Conservation (phyloP, 441 rosid species). For the Manihot esculenta region DNA sequence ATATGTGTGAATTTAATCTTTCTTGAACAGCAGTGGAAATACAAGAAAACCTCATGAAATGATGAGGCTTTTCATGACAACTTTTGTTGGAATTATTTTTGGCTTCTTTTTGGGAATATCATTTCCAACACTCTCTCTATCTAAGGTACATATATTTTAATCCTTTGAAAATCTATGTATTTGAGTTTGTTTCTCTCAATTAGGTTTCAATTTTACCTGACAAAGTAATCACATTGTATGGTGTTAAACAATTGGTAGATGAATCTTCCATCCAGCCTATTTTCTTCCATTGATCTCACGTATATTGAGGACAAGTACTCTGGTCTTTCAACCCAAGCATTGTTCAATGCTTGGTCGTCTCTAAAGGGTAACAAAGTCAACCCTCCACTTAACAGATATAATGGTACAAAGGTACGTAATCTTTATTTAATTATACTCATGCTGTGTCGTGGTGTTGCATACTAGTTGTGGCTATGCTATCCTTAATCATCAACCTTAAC, state of each 20-base stretch:
- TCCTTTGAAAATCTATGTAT: conserved; percentile 3
- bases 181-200: conserved; percentile 14
- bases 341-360: conserved; percentile 72
- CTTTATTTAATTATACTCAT: background rate
- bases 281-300: conserved; percentile 81
- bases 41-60: conserved; percentile 66
- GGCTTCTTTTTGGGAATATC: conserved; percentile 89
- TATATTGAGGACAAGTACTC: conserved; percentile 78
- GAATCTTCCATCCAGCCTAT: conserved; percentile 75
- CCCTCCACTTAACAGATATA: conserved; percentile 25
- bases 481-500: conserved; percentile 3
- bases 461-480: background rate
- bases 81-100: conserved; percentile 63
- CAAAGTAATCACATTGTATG: conserved; percentile 3
- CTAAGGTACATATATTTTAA: conserved; percentile 51
- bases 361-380: conserved; percentile 39
- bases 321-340: conserved; percentile 65
- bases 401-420: conserved; percentile 50
- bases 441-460: background rate
- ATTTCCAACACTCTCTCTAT: conserved; percentile 70
- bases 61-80: conserved; percentile 73
- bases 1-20: conserved; percentile 17
- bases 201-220: conserved; percentile 13
- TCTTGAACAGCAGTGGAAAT: conserved; percentile 39
- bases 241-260: conserved; percentile 47